Evolutionary conservation across 768 basidiomycete species (phyloP).

Genomic region (Tylopilus sp.): DNA sequence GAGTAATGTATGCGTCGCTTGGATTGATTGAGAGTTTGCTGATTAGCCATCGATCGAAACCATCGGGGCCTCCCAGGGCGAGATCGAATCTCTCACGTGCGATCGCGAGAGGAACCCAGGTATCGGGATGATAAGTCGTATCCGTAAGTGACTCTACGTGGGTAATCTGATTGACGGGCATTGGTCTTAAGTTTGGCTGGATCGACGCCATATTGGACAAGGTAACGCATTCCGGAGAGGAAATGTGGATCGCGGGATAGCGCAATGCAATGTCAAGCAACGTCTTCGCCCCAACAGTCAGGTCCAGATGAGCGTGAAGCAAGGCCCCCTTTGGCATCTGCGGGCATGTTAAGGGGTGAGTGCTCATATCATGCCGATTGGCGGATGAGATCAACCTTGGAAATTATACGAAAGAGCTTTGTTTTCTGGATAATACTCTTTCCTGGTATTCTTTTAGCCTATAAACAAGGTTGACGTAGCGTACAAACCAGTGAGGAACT

Average conservation of each 20-base stretch:
- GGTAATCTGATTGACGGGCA: conserved; percentile 32
- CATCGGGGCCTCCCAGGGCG: conserved; percentile 55
- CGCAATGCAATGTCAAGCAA: conserved; percentile 54
- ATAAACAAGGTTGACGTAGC: neutral
- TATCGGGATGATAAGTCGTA: conserved; percentile 37
- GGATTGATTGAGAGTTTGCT: conserved; percentile 64
- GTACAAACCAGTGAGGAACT: conserved; percentile 61
- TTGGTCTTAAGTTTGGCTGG: conserved; percentile 51
- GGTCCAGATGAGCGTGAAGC: conserved; percentile 73
- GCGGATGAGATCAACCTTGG: conserved; percentile 40
- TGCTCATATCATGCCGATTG: neutral
- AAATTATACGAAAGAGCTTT: conserved; percentile 56
- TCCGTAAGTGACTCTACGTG: conserved; percentile 32
- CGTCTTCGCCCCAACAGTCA: conserved; percentile 54
- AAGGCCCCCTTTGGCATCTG: conserved; percentile 83
- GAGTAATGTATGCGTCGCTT: conserved; percentile 66
- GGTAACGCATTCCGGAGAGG: conserved; percentile 39
- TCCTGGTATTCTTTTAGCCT: conserved; percentile 31
- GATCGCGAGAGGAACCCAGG: conserved; percentile 53
- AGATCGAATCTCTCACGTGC: conserved; percentile 53
- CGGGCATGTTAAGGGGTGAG: neutral
- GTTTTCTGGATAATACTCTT: conserved; percentile 58
- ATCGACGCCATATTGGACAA: conserved; percentile 38
- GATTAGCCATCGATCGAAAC: conserved; percentile 67
- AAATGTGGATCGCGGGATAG: conserved; percentile 60